Percentiles rank a stretch among this genome's conserved stretches.
Evolutionary conservation across 768 basidiomycete species (phyloP).

Genomic region (Termitomyces sp.): DNA sequence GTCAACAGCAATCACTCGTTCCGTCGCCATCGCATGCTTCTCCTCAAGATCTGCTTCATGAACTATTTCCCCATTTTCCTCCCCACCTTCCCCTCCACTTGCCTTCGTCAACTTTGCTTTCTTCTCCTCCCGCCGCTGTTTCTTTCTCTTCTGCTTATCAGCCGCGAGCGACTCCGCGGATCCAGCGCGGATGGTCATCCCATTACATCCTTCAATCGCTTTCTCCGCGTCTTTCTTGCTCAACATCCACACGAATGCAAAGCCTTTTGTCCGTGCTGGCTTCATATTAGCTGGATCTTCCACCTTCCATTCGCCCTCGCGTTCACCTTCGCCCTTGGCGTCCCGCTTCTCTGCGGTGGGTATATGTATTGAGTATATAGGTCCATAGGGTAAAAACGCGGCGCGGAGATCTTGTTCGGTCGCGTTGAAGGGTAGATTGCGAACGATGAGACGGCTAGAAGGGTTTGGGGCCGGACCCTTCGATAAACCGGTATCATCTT

Average conservation of each 20-base stretch:
- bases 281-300: constrained; percentile 18
- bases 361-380: constrained; percentile 82
- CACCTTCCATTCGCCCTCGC: constrained; percentile 26
- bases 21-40: constrained; percentile 34
- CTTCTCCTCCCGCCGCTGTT: constrained; percentile 52
- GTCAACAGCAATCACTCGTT: constrained; percentile 85
- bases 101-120: constrained; percentile 35
- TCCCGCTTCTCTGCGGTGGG: constrained; percentile 42
- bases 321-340: constrained; percentile 13
- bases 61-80: constrained; percentile 29
- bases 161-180: constrained; percentile 51
- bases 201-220: constrained; percentile 79
- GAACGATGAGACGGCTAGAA: constrained; percentile 81
- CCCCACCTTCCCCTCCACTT: constrained; percentile 31
- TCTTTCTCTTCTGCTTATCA: constrained; percentile 70
- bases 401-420: constrained; percentile 83
- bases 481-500: constrained; percentile 17
- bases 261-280: constrained; percentile 60
- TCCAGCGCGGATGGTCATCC: constrained; percentile 63
- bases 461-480: constrained; percentile 52
- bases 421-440: constrained; percentile 84
- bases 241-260: constrained; percentile 95
- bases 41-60: constrained; percentile 28
- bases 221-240: constrained; percentile 80
- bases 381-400: constrained; percentile 83